Percentiles rank a stretch among this genome's conserved stretches.
phyloP scores from a whole-genome alignment of 129 eudicot genomes.

The carrot (Daucus carota) region DNA sequence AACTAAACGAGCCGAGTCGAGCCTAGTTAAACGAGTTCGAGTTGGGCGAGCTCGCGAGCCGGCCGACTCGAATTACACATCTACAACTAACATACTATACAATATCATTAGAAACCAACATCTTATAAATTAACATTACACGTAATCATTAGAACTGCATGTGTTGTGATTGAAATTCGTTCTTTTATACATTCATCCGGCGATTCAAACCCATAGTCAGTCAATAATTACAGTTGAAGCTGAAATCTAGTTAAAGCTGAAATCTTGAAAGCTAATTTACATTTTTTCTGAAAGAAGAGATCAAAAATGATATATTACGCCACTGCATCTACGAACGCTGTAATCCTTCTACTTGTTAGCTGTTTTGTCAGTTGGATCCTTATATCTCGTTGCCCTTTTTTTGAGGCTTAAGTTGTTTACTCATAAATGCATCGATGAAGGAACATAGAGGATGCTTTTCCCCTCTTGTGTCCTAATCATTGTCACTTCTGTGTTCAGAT shows the following conservation, averaged over 20 bases:
- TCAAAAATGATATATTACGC: not conserved
- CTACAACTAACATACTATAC: too few species aligned
- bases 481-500: slow-evolving; percentile 6
- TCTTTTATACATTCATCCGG: not conserved
- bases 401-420: slow-evolving; percentile 19
- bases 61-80: too few species aligned
- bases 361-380: slow-evolving; percentile 47
- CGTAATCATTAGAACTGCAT: not conserved
- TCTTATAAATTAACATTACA: not conserved
- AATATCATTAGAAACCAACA: not conserved
- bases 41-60: too few species aligned
- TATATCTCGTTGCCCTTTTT: slow-evolving; percentile 14
- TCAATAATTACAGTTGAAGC: slow-evolving; percentile 13
- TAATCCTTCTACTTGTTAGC: slow-evolving; percentile 36
- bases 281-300: slow-evolving; percentile 6
- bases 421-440: not conserved
- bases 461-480: too few species aligned
- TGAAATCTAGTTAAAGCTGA: not conserved
- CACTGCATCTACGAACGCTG: slow-evolving; percentile 3
- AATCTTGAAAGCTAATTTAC: slow-evolving; percentile 43
- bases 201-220: not conserved
- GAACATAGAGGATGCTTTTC: slow-evolving; percentile 1
- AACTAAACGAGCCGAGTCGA: too few species aligned
- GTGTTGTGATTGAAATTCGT: not conserved
- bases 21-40: too few species aligned